phyloP scores from a whole-genome alignment of 768 basidiomycete genomes.

The Sporobolomyces phaffii region DNA sequence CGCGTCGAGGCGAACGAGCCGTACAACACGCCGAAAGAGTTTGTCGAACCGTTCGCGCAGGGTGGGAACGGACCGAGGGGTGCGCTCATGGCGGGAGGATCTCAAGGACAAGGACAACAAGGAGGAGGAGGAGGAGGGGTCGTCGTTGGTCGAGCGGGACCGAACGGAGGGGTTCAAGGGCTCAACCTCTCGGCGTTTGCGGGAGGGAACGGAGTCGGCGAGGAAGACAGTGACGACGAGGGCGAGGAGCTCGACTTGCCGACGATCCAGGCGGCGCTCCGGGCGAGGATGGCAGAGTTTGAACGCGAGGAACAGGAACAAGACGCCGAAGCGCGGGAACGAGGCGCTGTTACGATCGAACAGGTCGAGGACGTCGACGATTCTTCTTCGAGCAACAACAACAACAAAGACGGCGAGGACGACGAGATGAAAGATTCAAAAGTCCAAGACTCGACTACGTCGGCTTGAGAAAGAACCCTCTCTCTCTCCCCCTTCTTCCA shows the following conservation, averaged over 20 bases:
- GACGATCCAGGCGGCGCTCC: slow-evolving; percentile 38
- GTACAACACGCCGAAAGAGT: slow-evolving; percentile 65
- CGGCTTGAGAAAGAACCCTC: not conserved
- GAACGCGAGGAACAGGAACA: slow-evolving; percentile 50
- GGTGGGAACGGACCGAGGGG: slow-evolving; percentile 30
- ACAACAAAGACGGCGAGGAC: not conserved
- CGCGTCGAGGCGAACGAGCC: slow-evolving; percentile 71
- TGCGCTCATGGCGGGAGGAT: slow-evolving; percentile 32
- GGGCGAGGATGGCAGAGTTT: slow-evolving; percentile 51
- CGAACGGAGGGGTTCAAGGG: slow-evolving; percentile 2
- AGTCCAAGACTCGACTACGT: not conserved
- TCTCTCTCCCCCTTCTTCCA: not conserved
- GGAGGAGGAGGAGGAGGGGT: slow-evolving; percentile 11
- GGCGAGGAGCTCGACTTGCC: slow-evolving; percentile 36
- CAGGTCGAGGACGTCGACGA: slow-evolving; percentile 54
- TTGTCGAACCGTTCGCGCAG: slow-evolving; percentile 59
- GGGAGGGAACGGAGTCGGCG: slow-evolving; percentile 1
- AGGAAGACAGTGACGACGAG: slow-evolving; percentile 41
- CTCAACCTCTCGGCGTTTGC: slow-evolving; percentile 8
- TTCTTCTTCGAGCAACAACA: slow-evolving; percentile 59
- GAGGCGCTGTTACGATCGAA: slow-evolving; percentile 1
- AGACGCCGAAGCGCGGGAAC: slow-evolving; percentile 45
- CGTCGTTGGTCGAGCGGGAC: slow-evolving; percentile 8
- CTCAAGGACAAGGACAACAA: not conserved
- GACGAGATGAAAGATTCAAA: not conserved